phyloP scores from a whole-genome alignment of 1,284 basidiomycete species.

The Sporisorium graminicola region DNA sequence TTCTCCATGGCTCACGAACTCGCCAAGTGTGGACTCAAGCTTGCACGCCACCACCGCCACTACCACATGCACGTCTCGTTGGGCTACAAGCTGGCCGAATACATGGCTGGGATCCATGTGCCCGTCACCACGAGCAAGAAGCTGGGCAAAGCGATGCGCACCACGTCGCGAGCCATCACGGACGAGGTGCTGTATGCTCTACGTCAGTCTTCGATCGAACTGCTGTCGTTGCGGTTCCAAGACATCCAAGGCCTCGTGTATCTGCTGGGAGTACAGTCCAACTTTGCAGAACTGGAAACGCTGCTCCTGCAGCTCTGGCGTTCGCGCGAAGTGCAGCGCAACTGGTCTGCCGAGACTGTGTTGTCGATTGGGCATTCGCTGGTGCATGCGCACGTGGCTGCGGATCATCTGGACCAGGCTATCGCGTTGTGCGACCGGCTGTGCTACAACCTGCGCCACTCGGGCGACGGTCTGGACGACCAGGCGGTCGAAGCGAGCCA shows the following conservation, averaged over 20 bases:
- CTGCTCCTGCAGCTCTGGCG: constrained; percentile 9
- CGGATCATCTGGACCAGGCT: neutral
- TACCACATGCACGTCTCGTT: constrained; percentile 1
- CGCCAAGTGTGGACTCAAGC: constrained; percentile 4
- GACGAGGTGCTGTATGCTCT: constrained; percentile 5
- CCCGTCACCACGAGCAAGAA: constrained; percentile 4
- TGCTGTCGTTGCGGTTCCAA: neutral
- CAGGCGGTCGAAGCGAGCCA: constrained; percentile 5
- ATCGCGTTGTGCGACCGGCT: constrained; percentile 6
- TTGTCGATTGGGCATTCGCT: constrained; percentile 1
- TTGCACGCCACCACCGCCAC: constrained; percentile 3
- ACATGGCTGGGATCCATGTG: neutral
- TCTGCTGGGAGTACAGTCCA: constrained; percentile 1
- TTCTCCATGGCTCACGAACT: constrained; percentile 9
- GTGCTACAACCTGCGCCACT: constrained; percentile 15
- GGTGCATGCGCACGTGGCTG: constrained; percentile 7
- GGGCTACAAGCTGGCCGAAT: constrained; percentile 8
- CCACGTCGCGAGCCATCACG: constrained; percentile 5
- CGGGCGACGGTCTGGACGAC: constrained; percentile 10
- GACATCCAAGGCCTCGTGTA: constrained; percentile 3
- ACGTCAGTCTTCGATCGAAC: neutral
- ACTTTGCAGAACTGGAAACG: constrained; percentile 1
- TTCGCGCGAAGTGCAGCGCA: constrained; percentile 7
- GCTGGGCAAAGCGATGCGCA: neutral
- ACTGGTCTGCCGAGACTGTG: constrained; percentile 4